Evolutionary conservation across 345 rosid species (phyloP), one percentile per base, ranked within the genome.

Genomic region (Eucalyptus pumila): DNA sequence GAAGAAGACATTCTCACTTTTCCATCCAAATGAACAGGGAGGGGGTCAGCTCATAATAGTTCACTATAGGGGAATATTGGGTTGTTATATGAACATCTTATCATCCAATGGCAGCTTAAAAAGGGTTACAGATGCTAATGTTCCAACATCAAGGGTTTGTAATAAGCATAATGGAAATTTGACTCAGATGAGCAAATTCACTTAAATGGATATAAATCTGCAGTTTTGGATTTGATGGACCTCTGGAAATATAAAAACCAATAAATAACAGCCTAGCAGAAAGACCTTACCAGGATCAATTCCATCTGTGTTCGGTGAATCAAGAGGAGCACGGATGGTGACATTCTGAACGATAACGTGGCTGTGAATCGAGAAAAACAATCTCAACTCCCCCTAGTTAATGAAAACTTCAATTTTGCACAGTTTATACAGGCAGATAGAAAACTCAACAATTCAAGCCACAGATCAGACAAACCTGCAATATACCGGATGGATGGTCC

Each of bases 401-500:
- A 92, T 89, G 87, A 89, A 91, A 87, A 90, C 93, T 90, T 89
- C 92, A 90, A 88, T 88, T 88, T 92, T 91, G 91, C 89, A 89
- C 88, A 90, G 91, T 89, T 80, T 76, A 88, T 87, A 89, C 86
- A 34, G 80, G 87, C 86, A 52, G 87, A 72, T 76, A 21, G 14
- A 40, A 76, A 76, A 76, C 47, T 21, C 47, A 76, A 76, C 9
- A 6, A 76, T 76, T 76, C 85, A 40, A 76, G 47, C 85, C 47
- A 11, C 30, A 86, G 80, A 44, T 54, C 62, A 85, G 90, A 80
- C 93, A 88, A 88, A 98, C 99, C 99, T 98, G 99, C 99, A 96
- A 89, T 98, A 98, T 52, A 98, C 98, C 44, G 99, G 99, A 90
- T 98, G 99, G 92, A 98, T 95, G 89, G 94, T 98, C 99, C 98